Evolutionary conservation across 1,139 yeast species (phyloP), one percentile per base, ranked within the genome.

Genomic region (Yamadazyma siamensis): DNA sequence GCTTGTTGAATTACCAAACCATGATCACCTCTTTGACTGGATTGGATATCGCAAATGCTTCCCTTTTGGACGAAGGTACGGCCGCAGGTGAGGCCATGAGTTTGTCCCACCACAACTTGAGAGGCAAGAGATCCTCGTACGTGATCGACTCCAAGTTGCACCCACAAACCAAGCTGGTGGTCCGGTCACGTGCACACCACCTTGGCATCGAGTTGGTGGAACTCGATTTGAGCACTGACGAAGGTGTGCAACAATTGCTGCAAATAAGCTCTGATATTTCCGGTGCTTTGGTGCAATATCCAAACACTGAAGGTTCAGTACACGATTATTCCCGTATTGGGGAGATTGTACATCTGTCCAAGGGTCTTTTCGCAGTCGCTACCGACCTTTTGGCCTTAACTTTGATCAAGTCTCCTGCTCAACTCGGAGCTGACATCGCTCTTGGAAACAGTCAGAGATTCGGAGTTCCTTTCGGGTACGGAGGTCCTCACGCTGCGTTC

Each of bases 401-500:
- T 2, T 60, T 91, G 30, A 61, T 91, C 39, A 80, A 81, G 49
- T 83, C 96, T 18, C 98, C 98, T 8, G 70, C 83, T 20, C 73
- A 74, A 27, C 85, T 84, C 50, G 89, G 89, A 32, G 97, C 97
- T 27, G 98, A 91, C 56, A 84, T 91, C 36, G 96, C 85, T 3
- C 69, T 91, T 35, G 98, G 98, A 34, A 80, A 88, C 13, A 76
- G 96, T 5, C 98, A 91, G 68, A 75, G 98, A 59, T 87, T 91
- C 48, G 98, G 98, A 50, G 96, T 91, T 27, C 97, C 98, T 35
- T 77, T 89, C 63, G 98, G 97, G 10, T 91, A 80, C 52, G 98
- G 98, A 52, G 98, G 98, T 20, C 98, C 98, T 5, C 98, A 91
- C 56, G 98, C 98, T 31, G 98, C 96, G 0, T 91, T 87, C 65